These are phyloP conservation scores for Coprinopsis cinerea DNA, from an alignment of 768 basidiomycete species.

Conservation along the genomic window DNA sequence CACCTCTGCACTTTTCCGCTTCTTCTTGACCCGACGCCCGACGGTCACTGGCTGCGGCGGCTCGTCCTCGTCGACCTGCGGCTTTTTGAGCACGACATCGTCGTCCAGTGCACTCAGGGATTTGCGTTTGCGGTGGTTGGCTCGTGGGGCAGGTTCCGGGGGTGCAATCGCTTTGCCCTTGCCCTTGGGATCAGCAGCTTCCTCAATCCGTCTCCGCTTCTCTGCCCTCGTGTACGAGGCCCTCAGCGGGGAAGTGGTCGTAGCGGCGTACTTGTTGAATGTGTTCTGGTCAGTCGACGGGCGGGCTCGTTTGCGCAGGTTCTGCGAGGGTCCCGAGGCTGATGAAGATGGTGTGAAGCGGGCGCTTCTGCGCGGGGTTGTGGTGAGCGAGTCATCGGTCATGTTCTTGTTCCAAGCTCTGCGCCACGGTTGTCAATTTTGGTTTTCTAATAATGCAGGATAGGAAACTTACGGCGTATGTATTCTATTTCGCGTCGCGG, in stretches of 20 bases:
- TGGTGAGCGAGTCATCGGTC: too few relatives aligned
- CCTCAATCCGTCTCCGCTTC: constrained; percentile 1
- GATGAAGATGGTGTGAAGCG: neutral
- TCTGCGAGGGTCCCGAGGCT: neutral
- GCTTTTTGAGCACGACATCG: neutral
- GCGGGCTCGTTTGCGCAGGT: constrained; percentile 1
- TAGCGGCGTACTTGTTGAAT: neutral
- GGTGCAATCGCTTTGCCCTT: neutral
- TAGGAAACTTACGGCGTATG: too few relatives aligned
- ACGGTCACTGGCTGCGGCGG: neutral
- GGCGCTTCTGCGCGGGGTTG: neutral
- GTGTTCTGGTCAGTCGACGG: neutral
- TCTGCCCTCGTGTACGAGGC: neutral
- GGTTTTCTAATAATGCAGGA: too few relatives aligned
- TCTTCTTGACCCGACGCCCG: neutral
- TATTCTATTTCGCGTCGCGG: too few relatives aligned
- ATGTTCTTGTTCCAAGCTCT: too few relatives aligned
- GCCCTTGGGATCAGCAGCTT: neutral
- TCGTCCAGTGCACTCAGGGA: constrained; percentile 9
- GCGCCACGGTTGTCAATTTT: too few relatives aligned
- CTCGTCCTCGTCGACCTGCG: neutral
- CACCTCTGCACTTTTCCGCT: neutral
- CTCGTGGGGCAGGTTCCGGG: neutral
- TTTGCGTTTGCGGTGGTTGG: constrained; percentile 10
- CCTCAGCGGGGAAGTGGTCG: neutral